phyloP scores from a whole-genome alignment of 2,329 filamentous ascomycete species.

The Cryphonectria nitschkei region DNA sequence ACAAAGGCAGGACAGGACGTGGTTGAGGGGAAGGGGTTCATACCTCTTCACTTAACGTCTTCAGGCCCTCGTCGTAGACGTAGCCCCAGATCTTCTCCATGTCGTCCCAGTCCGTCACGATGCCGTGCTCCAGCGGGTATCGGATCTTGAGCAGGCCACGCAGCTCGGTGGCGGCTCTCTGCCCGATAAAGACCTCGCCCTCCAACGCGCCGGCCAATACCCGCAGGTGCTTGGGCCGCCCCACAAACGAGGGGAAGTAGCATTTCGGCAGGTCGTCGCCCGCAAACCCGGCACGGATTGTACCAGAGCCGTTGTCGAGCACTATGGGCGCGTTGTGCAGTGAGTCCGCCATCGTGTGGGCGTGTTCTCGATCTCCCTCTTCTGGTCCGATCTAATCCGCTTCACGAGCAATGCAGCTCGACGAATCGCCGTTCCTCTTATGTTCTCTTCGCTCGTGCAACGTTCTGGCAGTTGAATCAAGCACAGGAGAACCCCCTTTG shows the following conservation, averaged over 20 bases:
- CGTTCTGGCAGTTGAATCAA: not conserved
- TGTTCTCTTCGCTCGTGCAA: not conserved
- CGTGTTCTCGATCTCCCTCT: not conserved
- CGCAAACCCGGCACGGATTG: slow-evolving; percentile 94
- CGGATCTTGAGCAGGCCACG: slow-evolving; percentile 92
- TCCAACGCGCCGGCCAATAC: slow-evolving; percentile 96
- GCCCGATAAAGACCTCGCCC: slow-evolving; percentile 95
- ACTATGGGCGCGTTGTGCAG: slow-evolving; percentile 98
- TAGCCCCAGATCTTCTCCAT: slow-evolving; percentile 99
- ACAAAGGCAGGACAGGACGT: not conserved
- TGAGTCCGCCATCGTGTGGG: slow-evolving; percentile 55
- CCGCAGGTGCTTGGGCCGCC: slow-evolving; percentile 90
- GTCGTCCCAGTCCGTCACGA: slow-evolving; percentile 99
- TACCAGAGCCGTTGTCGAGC: slow-evolving; percentile 97
- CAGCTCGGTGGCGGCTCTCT: slow-evolving; percentile 83
- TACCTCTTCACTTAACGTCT: slow-evolving; percentile 96
- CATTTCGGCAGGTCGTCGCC: slow-evolving; percentile 95
- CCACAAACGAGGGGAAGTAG: slow-evolving; percentile 96
- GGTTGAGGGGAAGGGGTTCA: slow-evolving; percentile 32
- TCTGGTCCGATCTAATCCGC: not conserved
- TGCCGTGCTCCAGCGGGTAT: slow-evolving; percentile 95
- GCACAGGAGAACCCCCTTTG: not conserved
- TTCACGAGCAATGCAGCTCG: not conserved
- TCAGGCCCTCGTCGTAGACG: slow-evolving; percentile 93
- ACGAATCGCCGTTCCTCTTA: not conserved